A percentile compares a stretch with the other conserved stretches of the same genome.
phyloP scores from a whole-genome alignment of 768 basidiomycete genomes.

The Suillus spraguei region DNA sequence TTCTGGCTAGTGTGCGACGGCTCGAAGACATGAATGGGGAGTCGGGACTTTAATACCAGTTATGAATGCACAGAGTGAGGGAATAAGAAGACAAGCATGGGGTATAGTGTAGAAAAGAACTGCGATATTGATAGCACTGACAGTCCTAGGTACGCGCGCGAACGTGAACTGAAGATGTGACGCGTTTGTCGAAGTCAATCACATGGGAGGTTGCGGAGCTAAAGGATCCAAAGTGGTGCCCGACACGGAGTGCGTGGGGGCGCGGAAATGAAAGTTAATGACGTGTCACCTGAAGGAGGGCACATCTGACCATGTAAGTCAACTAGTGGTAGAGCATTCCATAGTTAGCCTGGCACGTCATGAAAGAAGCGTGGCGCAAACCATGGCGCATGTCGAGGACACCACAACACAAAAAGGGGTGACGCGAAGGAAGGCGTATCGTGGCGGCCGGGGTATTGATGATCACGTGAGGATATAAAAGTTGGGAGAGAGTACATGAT shows the following conservation, averaged over 20 bases:
- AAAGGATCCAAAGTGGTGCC: neutral
- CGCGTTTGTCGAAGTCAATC: neutral
- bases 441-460: too few species aligned
- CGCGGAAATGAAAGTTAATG: neutral
- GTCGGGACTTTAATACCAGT: neutral
- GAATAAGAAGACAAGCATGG: neutral
- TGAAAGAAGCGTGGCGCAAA: neutral
- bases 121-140: neutral
- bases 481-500: neutral
- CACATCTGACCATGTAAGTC: neutral
- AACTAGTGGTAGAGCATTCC: neutral
- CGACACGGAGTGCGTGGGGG: neutral
- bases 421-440: neutral
- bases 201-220: neutral
- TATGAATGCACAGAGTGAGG: neutral
- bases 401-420: neutral
- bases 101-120: neutral
- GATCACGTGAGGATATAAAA: neutral
- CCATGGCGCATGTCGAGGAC: neutral
- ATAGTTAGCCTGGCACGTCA: neutral
- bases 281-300: neutral
- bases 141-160: neutral
- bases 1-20: neutral
- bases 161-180: neutral
- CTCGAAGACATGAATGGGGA: neutral